A percentile compares a stretch with the other conserved stretches of the same genome.
Evolutionary conservation across 148 eudicot species (phyloP).

Genomic region (Diospyros lotus): DNA sequence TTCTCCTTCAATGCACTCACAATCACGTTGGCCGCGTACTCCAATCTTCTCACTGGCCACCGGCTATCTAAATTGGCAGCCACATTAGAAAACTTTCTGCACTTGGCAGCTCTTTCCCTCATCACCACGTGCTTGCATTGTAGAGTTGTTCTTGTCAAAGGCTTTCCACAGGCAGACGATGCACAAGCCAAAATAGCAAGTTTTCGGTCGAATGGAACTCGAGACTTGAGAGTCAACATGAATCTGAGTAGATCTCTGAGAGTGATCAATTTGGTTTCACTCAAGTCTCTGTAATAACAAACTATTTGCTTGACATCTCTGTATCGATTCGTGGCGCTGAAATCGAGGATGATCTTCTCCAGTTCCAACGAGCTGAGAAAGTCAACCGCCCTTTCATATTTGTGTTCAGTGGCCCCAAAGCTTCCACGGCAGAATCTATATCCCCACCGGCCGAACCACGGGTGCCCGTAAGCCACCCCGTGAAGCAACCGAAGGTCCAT

Average conservation of each 20-base stretch:
- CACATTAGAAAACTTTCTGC: conserved; percentile 46
- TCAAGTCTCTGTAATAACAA: conserved; percentile 48
- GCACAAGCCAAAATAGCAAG: not conserved
- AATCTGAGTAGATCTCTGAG: conserved; percentile 62
- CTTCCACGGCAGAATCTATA: conserved; percentile 70
- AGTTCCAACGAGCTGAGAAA: conserved; percentile 53
- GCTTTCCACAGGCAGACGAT: conserved; percentile 1
- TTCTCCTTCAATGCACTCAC: conserved; percentile 66
- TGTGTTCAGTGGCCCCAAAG: conserved; percentile 57
- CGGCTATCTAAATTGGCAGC: conserved; percentile 64
- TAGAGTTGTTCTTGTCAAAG: not conserved
- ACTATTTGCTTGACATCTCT: conserved; percentile 38
- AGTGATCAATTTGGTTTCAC: conserved; percentile 50
- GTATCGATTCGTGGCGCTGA: conserved; percentile 10
- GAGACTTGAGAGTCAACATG: conserved; percentile 54
- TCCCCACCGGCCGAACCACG: conserved; percentile 94
- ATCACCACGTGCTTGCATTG: not conserved
- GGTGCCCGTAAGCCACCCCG: conserved; percentile 67
- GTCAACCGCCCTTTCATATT: conserved; percentile 57
- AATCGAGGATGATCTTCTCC: conserved; percentile 34
- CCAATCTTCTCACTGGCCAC: conserved; percentile 74
- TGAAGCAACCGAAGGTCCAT: conserved; percentile 81
- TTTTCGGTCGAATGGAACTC: conserved; percentile 15
- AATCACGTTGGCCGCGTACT: conserved; percentile 70
- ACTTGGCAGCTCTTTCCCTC: conserved; percentile 38